Percentiles rank a stretch among this genome's conserved stretches.
phyloP scores from a whole-genome alignment of 768 basidiomycete species.

The Sarcomyxa edulis region DNA sequence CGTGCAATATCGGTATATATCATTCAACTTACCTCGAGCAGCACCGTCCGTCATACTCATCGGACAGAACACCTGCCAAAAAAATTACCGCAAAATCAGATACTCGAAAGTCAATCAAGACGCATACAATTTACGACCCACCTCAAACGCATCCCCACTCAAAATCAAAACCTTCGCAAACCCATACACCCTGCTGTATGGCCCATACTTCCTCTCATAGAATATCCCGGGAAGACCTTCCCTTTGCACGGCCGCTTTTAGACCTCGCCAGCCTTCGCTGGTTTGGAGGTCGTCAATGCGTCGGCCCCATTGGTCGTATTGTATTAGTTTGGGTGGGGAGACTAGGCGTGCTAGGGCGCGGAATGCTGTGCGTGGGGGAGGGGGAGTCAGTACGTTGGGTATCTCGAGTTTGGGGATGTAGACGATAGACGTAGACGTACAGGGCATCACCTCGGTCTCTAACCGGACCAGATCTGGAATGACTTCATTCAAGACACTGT shows the following conservation, averaged over 20 bases:
- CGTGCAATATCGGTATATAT: background rate
- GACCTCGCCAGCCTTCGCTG: conserved; percentile 66
- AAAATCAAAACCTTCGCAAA: conserved; percentile 64
- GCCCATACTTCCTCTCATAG: conserved; percentile 58
- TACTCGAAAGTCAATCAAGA: background rate
- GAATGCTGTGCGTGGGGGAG: conserved; percentile 44
- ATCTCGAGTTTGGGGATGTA: background rate
- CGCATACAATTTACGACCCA: no score
- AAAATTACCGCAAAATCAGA: background rate
- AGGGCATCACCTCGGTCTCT: conserved; percentile 48
- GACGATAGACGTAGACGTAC: conserved; percentile 32
- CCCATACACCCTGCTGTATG: conserved; percentile 56
- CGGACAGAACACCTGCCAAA: conserved; percentile 58
- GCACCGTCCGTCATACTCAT: conserved; percentile 77
- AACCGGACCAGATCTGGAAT: conserved; percentile 55
- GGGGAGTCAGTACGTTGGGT: background rate
- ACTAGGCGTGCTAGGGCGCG: conserved; percentile 44
- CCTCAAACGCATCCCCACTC: conserved; percentile 60
- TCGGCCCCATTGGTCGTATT: conserved; percentile 76
- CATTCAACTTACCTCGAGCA: conserved; percentile 43
- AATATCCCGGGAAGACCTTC: conserved; percentile 67
- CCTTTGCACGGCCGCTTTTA: conserved; percentile 56
- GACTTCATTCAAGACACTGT: conserved; percentile 44
- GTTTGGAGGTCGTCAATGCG: conserved; percentile 61
- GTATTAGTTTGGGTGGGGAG: conserved; percentile 47